These are phyloP conservation scores for Candida sp. DNA, from an alignment of 1,139 yeast genomes.

Conservation along the genomic window DNA sequence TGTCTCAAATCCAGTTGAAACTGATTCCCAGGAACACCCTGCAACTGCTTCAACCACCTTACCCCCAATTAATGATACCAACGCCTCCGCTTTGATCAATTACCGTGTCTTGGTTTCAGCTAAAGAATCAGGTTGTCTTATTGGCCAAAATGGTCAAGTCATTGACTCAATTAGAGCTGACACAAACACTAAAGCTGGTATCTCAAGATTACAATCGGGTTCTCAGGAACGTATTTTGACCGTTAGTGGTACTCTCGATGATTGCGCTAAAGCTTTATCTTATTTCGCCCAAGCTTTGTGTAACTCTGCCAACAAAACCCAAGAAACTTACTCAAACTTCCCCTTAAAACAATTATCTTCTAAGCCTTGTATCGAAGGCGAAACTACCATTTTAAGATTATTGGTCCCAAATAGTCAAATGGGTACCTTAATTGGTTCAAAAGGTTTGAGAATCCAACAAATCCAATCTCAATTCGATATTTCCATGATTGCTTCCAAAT, in stretches of 20 bases:
- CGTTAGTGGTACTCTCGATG: constrained; percentile 74
- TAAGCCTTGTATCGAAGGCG: constrained; percentile 48
- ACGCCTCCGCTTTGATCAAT: constrained; percentile 43
- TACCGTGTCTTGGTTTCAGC: constrained; percentile 75
- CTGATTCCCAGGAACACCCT: constrained; percentile 7
- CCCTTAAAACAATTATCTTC: constrained; percentile 61
- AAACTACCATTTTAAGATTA: constrained; percentile 60
- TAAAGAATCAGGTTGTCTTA: constrained; percentile 88
- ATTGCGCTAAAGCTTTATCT: constrained; percentile 70
- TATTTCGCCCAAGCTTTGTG: constrained; percentile 67
- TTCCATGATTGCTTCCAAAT: constrained; percentile 86
- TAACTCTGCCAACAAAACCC: constrained; percentile 26
- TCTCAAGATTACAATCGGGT: constrained; percentile 77
- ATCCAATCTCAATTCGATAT: constrained; percentile 70
- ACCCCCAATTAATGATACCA: constrained; percentile 28
- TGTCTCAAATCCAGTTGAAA: constrained; percentile 3
- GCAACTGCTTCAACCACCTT: constrained; percentile 17
- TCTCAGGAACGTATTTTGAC: constrained; percentile 84
- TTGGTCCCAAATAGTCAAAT: constrained; percentile 83
- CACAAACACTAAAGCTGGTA: constrained; percentile 86
- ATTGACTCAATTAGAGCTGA: constrained; percentile 76
- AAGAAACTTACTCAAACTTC: constrained; percentile 49
- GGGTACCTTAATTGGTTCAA: constrained; percentile 89
- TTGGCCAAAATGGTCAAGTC: constrained; percentile 83
- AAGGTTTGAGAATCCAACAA: constrained; percentile 77